Evolutionary conservation across 2,329 filamentous ascomycete genomes (phyloP).

Genomic region (Pyricularia pennisetigena): DNA sequence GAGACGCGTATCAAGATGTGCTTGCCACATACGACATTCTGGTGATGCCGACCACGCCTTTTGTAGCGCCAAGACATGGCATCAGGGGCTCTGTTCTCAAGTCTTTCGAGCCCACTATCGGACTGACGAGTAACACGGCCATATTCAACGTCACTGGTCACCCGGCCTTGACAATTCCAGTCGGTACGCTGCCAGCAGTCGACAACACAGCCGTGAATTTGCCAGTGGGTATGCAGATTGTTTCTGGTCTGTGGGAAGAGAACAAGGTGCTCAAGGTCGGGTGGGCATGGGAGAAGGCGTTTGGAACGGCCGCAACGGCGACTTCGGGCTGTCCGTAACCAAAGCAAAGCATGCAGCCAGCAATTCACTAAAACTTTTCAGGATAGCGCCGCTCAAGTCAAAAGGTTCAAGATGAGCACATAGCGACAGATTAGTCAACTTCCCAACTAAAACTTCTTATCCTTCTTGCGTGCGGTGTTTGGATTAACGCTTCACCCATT

Average conservation of each 20-base stretch:
- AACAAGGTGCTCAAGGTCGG: conserved; percentile 14
- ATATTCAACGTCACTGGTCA: conserved; percentile 40
- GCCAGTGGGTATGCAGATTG: conserved; percentile 20
- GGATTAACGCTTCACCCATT: too few species aligned
- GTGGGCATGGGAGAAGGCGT: not conserved
- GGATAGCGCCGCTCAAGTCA: not conserved
- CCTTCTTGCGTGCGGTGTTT: too few species aligned
- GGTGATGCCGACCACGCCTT: conserved; percentile 25
- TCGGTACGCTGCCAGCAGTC: conserved; percentile 6
- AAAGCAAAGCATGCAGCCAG: not conserved
- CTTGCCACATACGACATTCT: conserved; percentile 26
- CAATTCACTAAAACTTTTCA: not conserved
- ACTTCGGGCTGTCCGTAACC: too few species aligned
- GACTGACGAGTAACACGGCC: conserved; percentile 29
- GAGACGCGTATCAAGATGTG: conserved; percentile 23
- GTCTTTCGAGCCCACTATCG: not conserved
- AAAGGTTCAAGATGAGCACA: not conserved
- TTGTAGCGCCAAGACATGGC: not conserved
- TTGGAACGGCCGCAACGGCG: not conserved
- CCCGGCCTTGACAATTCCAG: conserved; percentile 34
- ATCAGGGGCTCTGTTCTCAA: not conserved
- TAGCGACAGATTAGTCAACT: too few species aligned
- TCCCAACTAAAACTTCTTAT: too few species aligned
- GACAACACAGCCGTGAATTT: conserved; percentile 9
- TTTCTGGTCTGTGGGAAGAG: conserved; percentile 19